phyloP scores from a whole-genome alignment of 75 land plant genomes.

The Cunninghamia lanceolata region DNA sequence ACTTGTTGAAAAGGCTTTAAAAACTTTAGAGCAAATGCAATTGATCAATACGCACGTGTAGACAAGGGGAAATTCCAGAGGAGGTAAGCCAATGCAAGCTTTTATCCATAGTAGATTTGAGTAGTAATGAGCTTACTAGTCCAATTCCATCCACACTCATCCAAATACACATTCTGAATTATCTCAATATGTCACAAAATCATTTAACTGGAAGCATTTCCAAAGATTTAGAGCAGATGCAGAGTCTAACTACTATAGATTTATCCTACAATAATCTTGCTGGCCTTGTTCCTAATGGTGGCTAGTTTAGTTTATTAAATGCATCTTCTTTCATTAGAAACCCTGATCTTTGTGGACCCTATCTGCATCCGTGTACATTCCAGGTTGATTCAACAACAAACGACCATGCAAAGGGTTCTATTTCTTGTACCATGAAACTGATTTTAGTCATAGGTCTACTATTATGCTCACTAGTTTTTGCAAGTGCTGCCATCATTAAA shows the following conservation, averaged over 20 bases:
- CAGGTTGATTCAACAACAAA: background rate
- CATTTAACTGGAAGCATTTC: conserved; percentile 46
- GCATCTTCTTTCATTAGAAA: conserved; percentile 37
- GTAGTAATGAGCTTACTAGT: conserved; percentile 58
- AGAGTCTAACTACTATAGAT: conserved; percentile 32
- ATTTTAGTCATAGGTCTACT: conserved; percentile 52
- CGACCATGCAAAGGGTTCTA: background rate
- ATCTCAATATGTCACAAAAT: conserved; percentile 61
- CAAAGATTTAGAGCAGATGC: conserved; percentile 33
- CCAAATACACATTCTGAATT: conserved; percentile 47
- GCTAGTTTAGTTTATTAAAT: too few species aligned
- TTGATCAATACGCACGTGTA: too few species aligned
- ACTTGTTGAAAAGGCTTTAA: too few species aligned
- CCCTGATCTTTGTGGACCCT: conserved; percentile 34
- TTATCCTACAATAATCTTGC: conserved; percentile 52
- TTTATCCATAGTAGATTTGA: conserved; percentile 48
- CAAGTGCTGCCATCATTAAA: too few species aligned
- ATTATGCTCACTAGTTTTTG: conserved; percentile 34
- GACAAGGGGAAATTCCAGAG: too few species aligned
- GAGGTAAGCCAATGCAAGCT: too few species aligned
- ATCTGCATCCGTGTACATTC: background rate
- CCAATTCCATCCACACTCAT: too few species aligned
- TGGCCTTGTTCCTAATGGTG: conserved; percentile 24
- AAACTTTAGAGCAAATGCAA: conserved; percentile 39
- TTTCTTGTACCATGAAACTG: conserved; percentile 4